Base-by-base conservation (phyloP, 345 rosid genomes). In the Ailanthus altissimus region DNA sequence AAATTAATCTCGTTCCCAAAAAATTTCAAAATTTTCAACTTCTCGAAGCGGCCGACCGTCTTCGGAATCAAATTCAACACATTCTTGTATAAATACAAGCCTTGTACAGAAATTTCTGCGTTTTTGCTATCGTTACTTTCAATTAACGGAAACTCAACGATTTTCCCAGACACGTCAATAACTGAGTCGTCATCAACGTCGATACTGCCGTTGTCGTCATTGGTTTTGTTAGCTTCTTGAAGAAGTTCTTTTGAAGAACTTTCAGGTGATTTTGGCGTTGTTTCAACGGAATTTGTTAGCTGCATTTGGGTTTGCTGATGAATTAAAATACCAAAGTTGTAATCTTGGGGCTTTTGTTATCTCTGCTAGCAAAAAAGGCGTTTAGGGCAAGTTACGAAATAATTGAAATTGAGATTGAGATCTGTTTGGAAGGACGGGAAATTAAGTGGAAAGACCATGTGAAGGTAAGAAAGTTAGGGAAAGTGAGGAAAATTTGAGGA, bases 1-100 rank as follows among this genome's bases (percentile, higher is more conserved):
- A 93, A 72, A 73, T 91, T 87, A 46, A 96, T 84, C 78, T 91
- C 90, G 64, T 96, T 96, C 26, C 95, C 90, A 57, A 93, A 96
- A 81, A 92, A 93, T 87, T 96, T 96, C 49, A 96, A 81, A 70
- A 81, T 92, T 81, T 77, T 90, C 84, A 93, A 74, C 81, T 85
- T 80, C 60, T 71, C 72, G 59, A 91, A 81, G 71, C 78, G 74
- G 32, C 97, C 89, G 36, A 89, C 88, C 28, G 97, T 90, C 79
- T 82, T 89, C 1, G 98, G 99, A 46, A 93, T 85, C 84, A 96
- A 86, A 86, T 86, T 93, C 74, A 91, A 89, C 20, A 84, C 88
- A 40, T 96, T 96, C 69, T 88, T 89, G 54, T 91, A 93, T 66
- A 96, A 78, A 81, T 93, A 93, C 60, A 93, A 75, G 66, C 86